Evolutionary conservation across 2,329 filamentous ascomycete genomes (phyloP), one percentile per base, ranked within the genome.

Genomic region (Ophiocordyceps unilateralis): DNA sequence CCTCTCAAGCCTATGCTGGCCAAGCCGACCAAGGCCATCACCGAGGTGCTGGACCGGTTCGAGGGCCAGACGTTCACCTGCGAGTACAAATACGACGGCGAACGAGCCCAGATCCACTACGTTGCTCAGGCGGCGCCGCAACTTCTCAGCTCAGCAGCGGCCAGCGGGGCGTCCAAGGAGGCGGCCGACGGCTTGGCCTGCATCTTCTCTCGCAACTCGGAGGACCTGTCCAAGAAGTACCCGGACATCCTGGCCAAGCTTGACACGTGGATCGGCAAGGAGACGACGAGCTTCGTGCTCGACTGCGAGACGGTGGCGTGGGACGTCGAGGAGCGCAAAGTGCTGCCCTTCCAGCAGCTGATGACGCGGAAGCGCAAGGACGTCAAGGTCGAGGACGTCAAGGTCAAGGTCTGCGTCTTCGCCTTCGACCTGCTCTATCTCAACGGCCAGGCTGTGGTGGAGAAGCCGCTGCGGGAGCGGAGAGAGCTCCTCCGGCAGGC

Each of bases 321-420:
- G 89, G 91, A 98, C 60, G 73, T 85, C n/a, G 71, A 73, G 2
- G 86, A 91, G 67, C 95, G 94, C 70, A 94, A 94, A 60, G 85
- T 98, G 14, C 62, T 98, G 34, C 91, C 91, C 0, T 98, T 98
- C 68, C 91, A 98, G 60, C 87, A 94, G 58, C 73, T 98, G 39
- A 96, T 96, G 91, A 96, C 91, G 14, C 76, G 91, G 43, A 98
- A 98, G 67, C 81, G 84, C 59, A 98, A 96, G 65, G 89, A 96
- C 52, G 91, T 96, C 55, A 94, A 93, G 60, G 70, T 84, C 8
- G 88, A 94, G 56, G 89, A 96, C 52, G 83, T 96, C 47, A 95
- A 93, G 58, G 81, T 96, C 63, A 91, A 93, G 59, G 89, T 96
- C 39, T 96, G 88, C 60, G 86, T 96, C 10, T 96, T 94, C 60